A percentile compares a stretch with the other conserved stretches of the same genome.
These are phyloP conservation scores for Parascedosporium putredinis DNA, from an alignment of 2,329 filamentous ascomycete genomes.

Conservation along the genomic window DNA sequence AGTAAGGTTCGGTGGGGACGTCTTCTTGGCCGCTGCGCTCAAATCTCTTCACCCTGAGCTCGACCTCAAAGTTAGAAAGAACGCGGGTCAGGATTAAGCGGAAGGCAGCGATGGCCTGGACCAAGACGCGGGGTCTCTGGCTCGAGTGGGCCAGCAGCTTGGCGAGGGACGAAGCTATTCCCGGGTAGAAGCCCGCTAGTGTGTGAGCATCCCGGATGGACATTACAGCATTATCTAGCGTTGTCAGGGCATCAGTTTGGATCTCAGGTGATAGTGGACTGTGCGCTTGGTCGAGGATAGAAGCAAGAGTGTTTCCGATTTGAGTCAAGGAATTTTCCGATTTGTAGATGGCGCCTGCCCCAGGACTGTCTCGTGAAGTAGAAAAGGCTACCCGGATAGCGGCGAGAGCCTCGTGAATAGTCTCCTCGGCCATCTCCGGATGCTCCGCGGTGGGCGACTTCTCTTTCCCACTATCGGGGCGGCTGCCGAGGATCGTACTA, in stretches of 20 bases:
- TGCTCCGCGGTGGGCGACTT: too few species aligned
- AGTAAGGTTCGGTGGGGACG: constrained; percentile 29
- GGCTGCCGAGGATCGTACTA: constrained; percentile 68
- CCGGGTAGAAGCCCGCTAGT: constrained; percentile 77
- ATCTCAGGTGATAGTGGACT: constrained; percentile 55
- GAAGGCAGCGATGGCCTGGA: constrained; percentile 49
- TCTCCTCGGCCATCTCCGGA: constrained; percentile 55
- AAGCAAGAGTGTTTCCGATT: constrained; percentile 71
- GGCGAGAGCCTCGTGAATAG: constrained; percentile 58
- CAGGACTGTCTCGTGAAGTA: constrained; percentile 41
- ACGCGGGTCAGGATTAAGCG: constrained; percentile 42
- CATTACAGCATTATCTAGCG: constrained; percentile 50
- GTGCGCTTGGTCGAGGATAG: constrained; percentile 64
- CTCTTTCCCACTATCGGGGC: constrained; percentile 41
- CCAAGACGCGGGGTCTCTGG: constrained; percentile 48
- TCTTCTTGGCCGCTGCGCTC: constrained; percentile 13
- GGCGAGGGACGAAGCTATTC: constrained; percentile 71
- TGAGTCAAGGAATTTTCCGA: constrained; percentile 58
- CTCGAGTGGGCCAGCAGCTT: constrained; percentile 62
- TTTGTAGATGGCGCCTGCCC: constrained; percentile 37
- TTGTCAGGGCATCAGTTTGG: constrained; percentile 58
- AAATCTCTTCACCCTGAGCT: constrained; percentile 14
- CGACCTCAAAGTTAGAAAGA: constrained; percentile 45
- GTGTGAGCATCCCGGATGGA: constrained; percentile 63
- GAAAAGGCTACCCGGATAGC: constrained; percentile 58